Evolutionary conservation across 2,329 filamentous ascomycete genomes (phyloP).

Genomic region (Amesomyces nigricolor): DNA sequence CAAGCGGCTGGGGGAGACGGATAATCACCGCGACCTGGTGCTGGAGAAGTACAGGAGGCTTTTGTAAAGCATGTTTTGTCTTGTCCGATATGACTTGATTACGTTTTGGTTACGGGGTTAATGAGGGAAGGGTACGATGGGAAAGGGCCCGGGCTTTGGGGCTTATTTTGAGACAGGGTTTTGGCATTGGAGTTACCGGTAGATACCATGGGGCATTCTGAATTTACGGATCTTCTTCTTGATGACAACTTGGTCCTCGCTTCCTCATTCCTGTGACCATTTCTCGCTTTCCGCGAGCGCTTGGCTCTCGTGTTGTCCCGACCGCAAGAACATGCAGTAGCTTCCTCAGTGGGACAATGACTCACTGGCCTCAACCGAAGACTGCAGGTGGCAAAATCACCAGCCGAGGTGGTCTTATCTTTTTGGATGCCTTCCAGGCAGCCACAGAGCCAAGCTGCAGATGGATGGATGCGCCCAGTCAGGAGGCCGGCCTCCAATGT

Average conservation of each 20-base stretch:
- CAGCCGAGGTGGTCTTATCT: too few species aligned
- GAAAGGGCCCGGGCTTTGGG: not conserved
- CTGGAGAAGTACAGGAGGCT: constrained; percentile 20
- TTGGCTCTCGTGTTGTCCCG: too few species aligned
- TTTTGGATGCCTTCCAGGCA: too few species aligned
- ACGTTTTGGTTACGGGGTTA: not conserved
- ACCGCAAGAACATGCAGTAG: too few species aligned
- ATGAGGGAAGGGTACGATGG: not conserved
- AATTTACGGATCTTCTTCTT: not conserved
- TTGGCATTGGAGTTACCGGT: constrained; percentile 9
- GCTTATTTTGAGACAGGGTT: not conserved
- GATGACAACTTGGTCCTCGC: not conserved
- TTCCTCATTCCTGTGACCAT: not conserved
- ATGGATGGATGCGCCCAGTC: too few species aligned
- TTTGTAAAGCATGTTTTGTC: constrained; percentile 2
- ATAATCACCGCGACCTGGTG: constrained; percentile 17
- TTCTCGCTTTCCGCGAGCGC: too few species aligned
- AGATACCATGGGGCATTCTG: constrained; percentile 10
- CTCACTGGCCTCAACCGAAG: too few species aligned
- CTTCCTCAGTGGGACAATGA: not conserved
- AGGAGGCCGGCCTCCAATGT: too few species aligned
- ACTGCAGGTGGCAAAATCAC: too few species aligned
- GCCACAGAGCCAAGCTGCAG: too few species aligned
- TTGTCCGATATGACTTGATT: not conserved
- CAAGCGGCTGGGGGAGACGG: constrained; percentile 19